Percentiles rank a stretch among this genome's conserved stretches.
Conservation (phyloP, 2,329 filamentous ascomycete species). For the Cytospora chrysosperma region DNA sequence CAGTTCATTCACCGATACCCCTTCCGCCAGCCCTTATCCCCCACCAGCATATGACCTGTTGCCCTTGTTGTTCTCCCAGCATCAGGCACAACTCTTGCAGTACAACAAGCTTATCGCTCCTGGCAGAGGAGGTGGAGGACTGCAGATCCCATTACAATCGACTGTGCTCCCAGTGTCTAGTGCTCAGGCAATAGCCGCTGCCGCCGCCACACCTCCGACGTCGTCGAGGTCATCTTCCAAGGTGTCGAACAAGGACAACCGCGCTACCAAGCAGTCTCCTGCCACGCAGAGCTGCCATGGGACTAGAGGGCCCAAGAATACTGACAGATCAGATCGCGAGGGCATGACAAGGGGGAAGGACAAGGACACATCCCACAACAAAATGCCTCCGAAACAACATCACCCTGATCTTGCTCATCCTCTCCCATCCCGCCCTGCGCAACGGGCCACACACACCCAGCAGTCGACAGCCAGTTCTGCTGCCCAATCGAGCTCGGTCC, state of each 20-base stretch:
- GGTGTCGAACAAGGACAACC: conserved; percentile 54
- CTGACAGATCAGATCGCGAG: conserved; percentile 60
- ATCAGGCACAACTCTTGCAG: conserved; percentile 61
- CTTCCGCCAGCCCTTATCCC: conserved; percentile 27
- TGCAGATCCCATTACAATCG: conserved; percentile 56
- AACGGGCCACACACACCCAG: conserved; percentile 21
- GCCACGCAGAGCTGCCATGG: conserved; percentile 59
- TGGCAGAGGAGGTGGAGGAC: conserved; percentile 49
- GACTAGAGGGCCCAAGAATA: conserved; percentile 58
- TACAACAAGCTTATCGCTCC: conserved; percentile 66
- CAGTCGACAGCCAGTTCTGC: conserved; percentile 35
- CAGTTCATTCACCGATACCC: conserved; percentile 33
- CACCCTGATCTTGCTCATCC: conserved; percentile 34
- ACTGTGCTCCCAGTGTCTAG: conserved; percentile 55
- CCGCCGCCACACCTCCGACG: no score
- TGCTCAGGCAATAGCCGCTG: conserved; percentile 51
- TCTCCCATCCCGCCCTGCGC: conserved; percentile 26
- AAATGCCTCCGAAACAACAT: conserved; percentile 49
- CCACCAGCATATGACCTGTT: conserved; percentile 52
- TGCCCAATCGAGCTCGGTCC: conserved; percentile 79
- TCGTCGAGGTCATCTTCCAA: conserved; percentile 58
- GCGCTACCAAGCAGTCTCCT: conserved; percentile 41
- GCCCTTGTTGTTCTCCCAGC: conserved; percentile 58
- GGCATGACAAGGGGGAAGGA: conserved; percentile 56
- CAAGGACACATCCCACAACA: conserved; percentile 41